These are phyloP conservation scores for Cinnamomum micranthum DNA, from an alignment of 164 flowering plant genomes.

Conservation along the genomic window DNA sequence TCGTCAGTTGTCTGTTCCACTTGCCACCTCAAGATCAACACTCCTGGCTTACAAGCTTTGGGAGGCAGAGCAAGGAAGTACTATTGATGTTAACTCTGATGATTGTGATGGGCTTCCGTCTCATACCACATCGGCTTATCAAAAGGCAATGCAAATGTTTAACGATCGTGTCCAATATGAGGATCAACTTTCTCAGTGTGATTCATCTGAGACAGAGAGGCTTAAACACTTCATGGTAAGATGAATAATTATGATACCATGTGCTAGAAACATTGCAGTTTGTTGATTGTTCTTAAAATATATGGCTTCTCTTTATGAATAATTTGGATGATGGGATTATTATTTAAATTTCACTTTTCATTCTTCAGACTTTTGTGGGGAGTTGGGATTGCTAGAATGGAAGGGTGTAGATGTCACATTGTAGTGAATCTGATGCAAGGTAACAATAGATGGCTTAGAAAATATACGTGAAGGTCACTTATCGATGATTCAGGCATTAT, in stretches of 20 bases:
- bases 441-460: too few relatives aligned
- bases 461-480: too few relatives aligned
- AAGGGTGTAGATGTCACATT: too few relatives aligned
- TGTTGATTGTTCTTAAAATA: background rate
- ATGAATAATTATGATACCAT: background rate
- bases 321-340: background rate
- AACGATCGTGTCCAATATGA: conserved; percentile 62
- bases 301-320: background rate
- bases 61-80: conserved; percentile 65
- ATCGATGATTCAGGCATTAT: too few relatives aligned
- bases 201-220: conserved; percentile 53
- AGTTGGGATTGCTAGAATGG: too few relatives aligned
- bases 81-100: conserved; percentile 31
- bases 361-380: background rate
- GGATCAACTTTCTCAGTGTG: conserved; percentile 48
- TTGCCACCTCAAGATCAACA: conserved; percentile 36
- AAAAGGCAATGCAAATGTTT: conserved; percentile 69
- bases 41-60: conserved; percentile 71
- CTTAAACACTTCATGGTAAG: conserved; percentile 68
- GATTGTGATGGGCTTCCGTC: conserved; percentile 56
- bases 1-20: conserved; percentile 83
- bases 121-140: conserved; percentile 56
- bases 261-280: background rate
- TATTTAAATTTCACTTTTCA: background rate
- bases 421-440: too few relatives aligned